Evolutionary conservation across 2,329 filamentous ascomycete species (phyloP).

Genomic region (Trichoderma afroharzianum): DNA sequence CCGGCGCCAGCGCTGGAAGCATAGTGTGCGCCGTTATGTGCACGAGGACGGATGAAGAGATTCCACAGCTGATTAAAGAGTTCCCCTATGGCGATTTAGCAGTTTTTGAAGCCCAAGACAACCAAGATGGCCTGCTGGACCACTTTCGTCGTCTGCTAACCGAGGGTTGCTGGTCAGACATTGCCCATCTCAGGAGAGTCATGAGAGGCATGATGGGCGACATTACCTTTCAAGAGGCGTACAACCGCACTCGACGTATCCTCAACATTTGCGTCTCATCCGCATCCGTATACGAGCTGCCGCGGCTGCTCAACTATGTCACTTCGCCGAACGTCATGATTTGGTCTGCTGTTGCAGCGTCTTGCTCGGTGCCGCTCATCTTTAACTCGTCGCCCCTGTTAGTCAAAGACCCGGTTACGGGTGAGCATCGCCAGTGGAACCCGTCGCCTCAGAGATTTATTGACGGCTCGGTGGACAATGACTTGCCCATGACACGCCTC

Average conservation of each 20-base stretch:
- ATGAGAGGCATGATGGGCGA: slow-evolving; percentile 81
- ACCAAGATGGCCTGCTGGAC: slow-evolving; percentile 59
- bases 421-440: slow-evolving; percentile 77
- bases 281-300: slow-evolving; percentile 81
- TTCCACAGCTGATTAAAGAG: slow-evolving; percentile 62
- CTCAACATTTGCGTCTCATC: slow-evolving; percentile 93
- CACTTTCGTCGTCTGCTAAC: slow-evolving; percentile 72
- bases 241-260: slow-evolving; percentile 88
- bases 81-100: slow-evolving; percentile 78
- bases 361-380: slow-evolving; percentile 84
- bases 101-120: slow-evolving; percentile 67
- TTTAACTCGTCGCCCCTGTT: slow-evolving; percentile 77
- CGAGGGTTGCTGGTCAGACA: slow-evolving; percentile 82
- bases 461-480: slow-evolving; percentile 91
- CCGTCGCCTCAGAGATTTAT: slow-evolving; percentile 83
- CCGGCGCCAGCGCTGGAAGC: slow-evolving; percentile 80
- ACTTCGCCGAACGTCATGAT: slow-evolving; percentile 93
- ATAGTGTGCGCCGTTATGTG: slow-evolving; percentile 82
- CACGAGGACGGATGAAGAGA: slow-evolving; percentile 72
- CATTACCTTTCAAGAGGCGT: slow-evolving; percentile 92
- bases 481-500: slow-evolving; percentile 84
- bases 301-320: slow-evolving; percentile 83
- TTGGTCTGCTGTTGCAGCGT: slow-evolving; percentile 94
- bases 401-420: slow-evolving; percentile 80
- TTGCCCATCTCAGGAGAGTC: slow-evolving; percentile 72